Evolutionary conservation across 139 green algal species (phyloP).

Genomic region (Parachlorella kessleri): DNA sequence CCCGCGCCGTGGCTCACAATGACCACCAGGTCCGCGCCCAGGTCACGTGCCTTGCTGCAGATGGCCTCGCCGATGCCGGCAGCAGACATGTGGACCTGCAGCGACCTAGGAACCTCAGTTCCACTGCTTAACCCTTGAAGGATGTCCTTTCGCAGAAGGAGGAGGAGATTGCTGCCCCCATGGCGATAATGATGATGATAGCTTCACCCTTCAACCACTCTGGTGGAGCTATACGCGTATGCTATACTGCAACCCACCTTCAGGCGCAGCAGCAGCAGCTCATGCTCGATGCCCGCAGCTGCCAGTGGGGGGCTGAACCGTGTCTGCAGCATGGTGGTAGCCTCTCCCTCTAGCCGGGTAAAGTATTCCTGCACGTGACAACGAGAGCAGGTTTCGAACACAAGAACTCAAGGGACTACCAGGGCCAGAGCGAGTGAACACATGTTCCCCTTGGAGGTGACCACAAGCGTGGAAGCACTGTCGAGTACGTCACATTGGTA

Average conservation of each 20-base stretch:
- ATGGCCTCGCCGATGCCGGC: constrained; percentile 40
- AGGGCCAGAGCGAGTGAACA: neutral
- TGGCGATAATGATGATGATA: no score
- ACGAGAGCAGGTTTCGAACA: neutral
- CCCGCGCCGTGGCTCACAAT: constrained; percentile 42
- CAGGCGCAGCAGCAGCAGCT: constrained; percentile 30
- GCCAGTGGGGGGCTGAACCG: constrained; percentile 28
- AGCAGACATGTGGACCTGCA: constrained; percentile 16
- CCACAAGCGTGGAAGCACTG: neutral
- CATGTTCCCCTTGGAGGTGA: neutral
- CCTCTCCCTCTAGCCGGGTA: constrained; percentile 27
- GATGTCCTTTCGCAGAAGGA: no score
- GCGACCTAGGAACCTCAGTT: no score
- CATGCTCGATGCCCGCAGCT: constrained; percentile 10
- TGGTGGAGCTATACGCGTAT: no score
- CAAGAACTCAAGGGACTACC: neutral
- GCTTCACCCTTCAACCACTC: no score
- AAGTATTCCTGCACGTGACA: constrained; percentile 29
- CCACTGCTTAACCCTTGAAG: no score
- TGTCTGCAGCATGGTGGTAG: constrained; percentile 31
- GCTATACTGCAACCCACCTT: no score
- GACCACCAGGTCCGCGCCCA: constrained; percentile 33
- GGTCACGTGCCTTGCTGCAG: constrained; percentile 8
- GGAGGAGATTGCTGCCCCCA: no score
- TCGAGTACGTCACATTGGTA: no score